Evolutionary conservation across 495 filamentous ascomycete genomes (phyloP), one percentile per base, ranked within the genome.

Genomic region (Penicillium odoratum): DNA sequence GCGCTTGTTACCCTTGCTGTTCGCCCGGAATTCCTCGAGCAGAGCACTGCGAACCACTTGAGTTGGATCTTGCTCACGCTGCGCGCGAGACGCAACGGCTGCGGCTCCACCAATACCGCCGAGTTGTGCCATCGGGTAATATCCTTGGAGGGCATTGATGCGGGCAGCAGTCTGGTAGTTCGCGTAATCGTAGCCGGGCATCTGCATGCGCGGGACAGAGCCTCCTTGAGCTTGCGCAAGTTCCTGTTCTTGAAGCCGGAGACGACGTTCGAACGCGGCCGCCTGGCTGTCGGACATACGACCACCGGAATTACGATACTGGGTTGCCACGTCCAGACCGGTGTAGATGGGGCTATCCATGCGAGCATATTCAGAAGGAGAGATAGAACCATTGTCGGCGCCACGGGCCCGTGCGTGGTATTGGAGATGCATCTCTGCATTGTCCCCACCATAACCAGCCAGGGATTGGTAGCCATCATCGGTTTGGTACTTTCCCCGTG

Each of bases 1-100:
- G 26, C 85, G 85, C 67, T 87, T 93, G 69, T 81, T 91, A 0
- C 86, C 85, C 65, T 92, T 96, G 50, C 78, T 81, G 62, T 86
- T 88, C 5, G 81, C 77, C 10, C 88, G 83, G 71, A 96, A 97
- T 21, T 96, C 90, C 49, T 92, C 86, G 3, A 97, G 76, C 3
- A 93, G 75, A 25, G 78, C 67, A 68, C 92, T 96, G 50, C 90
- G 81, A 4, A 88, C 71, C 55, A 82, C 83, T 26, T 86, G 84
- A 0, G 81, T 76, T 4, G 81, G 73, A 58, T 92, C 88, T 33
- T 87, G 81, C 33, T 91, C 88, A 57, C 85, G 83, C 30, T 82
- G 74, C 13, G 76, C 77, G 55, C 78, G 79, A 55, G 75, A 75
- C 56, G 79, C 80, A 31, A 75, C 55, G 34, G 76, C 64, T 0